phyloP scores from a whole-genome alignment of 202 grass and related monocot genomes.

The Brachypodium distachyon region DNA sequence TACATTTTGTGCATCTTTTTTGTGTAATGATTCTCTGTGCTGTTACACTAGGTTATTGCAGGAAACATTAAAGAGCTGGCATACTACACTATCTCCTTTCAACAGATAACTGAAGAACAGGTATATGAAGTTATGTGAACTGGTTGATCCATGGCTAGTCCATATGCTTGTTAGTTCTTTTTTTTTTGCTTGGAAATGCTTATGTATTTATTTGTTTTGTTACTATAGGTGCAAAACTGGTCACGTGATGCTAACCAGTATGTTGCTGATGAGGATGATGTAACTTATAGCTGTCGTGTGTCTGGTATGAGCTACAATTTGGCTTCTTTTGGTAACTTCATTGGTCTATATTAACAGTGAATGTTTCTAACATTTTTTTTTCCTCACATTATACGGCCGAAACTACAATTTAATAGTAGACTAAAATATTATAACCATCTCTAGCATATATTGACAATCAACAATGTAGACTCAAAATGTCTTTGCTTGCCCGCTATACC shows the following conservation, averaged over 20 bases:
- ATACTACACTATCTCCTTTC: slow-evolving; percentile 80
- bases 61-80: slow-evolving; percentile 73
- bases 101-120: slow-evolving; percentile 93
- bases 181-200: slow-evolving; percentile 9
- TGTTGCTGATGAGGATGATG: slow-evolving; percentile 95
- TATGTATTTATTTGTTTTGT: slow-evolving; percentile 20
- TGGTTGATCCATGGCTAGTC: neutral
- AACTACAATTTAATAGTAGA: neutral
- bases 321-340: neutral
- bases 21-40: slow-evolving; percentile 2
- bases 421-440: neutral
- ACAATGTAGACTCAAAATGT: neutral
- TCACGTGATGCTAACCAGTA: slow-evolving; percentile 89
- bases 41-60: slow-evolving; percentile 47
- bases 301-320: slow-evolving; percentile 60
- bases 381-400: neutral
- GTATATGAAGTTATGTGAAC: slow-evolving; percentile 76
- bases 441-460: neutral
- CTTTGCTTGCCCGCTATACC: neutral
- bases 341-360: neutral
- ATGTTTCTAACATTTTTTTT: neutral
- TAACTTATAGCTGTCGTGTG: slow-evolving; percentile 90
- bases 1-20: slow-evolving; percentile 9
- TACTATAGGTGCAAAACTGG: slow-evolving; percentile 71
- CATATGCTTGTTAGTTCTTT: neutral